phyloP scores from a whole-genome alignment of 352 stramenopile genomes.

The Globisporangium parvum region DNA sequence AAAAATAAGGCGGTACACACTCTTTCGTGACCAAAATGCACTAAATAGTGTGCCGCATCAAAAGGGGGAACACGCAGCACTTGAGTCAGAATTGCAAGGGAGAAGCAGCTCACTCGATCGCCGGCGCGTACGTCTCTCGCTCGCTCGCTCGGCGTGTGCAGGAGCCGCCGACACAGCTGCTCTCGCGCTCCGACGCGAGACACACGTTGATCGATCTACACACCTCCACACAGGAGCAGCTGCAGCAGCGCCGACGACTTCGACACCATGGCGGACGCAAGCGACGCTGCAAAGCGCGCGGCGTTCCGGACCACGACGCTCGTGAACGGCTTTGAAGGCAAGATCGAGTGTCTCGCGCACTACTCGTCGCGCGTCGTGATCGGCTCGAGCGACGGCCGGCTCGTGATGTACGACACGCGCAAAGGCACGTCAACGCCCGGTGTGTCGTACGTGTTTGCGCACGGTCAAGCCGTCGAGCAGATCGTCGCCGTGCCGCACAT shows the following conservation, averaged over 20 bases:
- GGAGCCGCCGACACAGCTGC: too few relatives aligned
- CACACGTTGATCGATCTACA: too few relatives aligned
- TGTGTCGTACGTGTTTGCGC: conserved; percentile 63
- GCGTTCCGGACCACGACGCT: conserved; percentile 75
- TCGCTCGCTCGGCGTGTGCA: too few relatives aligned
- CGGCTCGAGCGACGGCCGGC: conserved; percentile 66
- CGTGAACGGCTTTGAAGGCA: conserved; percentile 70
- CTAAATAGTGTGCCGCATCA: too few relatives aligned
- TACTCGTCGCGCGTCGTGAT: conserved; percentile 86
- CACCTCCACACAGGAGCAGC: background rate
- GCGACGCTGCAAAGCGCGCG: conserved; percentile 36
- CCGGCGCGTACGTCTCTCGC: too few relatives aligned
- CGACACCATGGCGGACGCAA: conserved; percentile 10
- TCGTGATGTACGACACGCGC: conserved; percentile 86
- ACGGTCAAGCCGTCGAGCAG: conserved; percentile 73
- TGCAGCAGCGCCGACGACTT: background rate
- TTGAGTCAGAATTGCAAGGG: too few relatives aligned
- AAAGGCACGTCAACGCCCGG: conserved; percentile 59
- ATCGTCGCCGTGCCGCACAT: conserved; percentile 82
- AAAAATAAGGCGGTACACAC: too few relatives aligned
- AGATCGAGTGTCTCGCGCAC: conserved; percentile 80
- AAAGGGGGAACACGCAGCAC: too few relatives aligned
- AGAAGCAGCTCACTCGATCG: background rate
- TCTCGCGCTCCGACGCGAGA: too few relatives aligned
- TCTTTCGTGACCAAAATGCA: too few relatives aligned